Evolutionary conservation across 2,329 filamentous ascomycete species (phyloP), one percentile per base, ranked within the genome.

Genomic region (Pseudogymnoascus verrucosus): DNA sequence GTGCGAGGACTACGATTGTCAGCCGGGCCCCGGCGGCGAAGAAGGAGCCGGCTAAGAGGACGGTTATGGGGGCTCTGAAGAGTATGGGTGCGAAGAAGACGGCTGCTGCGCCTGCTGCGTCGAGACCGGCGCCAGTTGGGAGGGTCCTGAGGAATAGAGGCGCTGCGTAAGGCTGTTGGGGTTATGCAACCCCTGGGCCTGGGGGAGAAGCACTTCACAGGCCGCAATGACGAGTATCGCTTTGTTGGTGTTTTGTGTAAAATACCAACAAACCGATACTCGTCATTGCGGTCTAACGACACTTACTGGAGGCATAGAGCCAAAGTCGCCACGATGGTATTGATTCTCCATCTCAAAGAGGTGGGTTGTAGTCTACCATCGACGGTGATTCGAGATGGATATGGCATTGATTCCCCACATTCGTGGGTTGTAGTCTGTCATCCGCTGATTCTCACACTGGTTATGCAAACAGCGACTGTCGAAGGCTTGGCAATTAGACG

Each of bases 1-100:
- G 86, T 73, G 83, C 72, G 19, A 74, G 82, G 12, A 82, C 84
- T 6, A 89, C 88, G 0, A 84, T 89, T 21, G 79, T 60, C 57
- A 60, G 14, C 19, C 31, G 36, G 16, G 66, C 72, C n/a, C 75
- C 76, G 2, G 74, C 73, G 11, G 71, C 76, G 28, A 73, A 70
- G 64, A 73, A 68, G 19, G 74, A 78, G 1, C 71, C 78, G 1
- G 69, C 74, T 2, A 86, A 82, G 72, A 82, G 79, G 70, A 81
- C 80, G 1, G 78, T 82, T 3, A 82, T 83, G 76, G 31, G 57
- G 19, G 77, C 82, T 19, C 79, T 84, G 54, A 83, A 83, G 70
- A 79, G 79, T 1, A 78, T 81, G 21, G 74, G 79, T 14, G 79
- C 76, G 10, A 86, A 80, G 72, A 85, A 81, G 68, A 76, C 78